These are phyloP conservation scores for Dorcoceras hygrometricum DNA, from an alignment of 257 asterid genomes.

Conservation along the genomic window DNA sequence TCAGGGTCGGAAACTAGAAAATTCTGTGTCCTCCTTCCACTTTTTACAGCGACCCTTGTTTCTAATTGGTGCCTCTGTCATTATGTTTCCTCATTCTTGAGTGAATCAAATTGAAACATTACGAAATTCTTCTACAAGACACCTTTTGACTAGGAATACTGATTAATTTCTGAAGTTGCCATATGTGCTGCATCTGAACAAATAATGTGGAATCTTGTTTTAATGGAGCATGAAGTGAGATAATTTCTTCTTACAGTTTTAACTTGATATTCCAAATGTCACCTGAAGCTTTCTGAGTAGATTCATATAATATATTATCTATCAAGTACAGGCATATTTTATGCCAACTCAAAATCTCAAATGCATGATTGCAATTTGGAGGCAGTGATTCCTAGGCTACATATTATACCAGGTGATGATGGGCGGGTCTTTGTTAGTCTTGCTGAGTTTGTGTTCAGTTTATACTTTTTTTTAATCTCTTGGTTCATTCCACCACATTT, in stretches of 20 bases:
- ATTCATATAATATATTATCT: background rate
- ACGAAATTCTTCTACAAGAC: background rate
- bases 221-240: background rate
- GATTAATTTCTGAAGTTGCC: conserved; percentile 3
- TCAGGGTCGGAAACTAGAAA: background rate
- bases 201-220: background rate
- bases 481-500: conserved; percentile 3
- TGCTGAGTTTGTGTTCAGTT: conserved; percentile 21
- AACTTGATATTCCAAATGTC: conserved; percentile 4
- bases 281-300: background rate
- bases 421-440: conserved; percentile 4
- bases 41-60: no score
- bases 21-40: background rate
- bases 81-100: background rate
- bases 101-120: background rate
- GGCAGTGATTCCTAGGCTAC: conserved; percentile 1
- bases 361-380: background rate
- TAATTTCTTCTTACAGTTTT: background rate
- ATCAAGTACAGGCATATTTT: conserved; percentile 3
- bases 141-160: background rate
- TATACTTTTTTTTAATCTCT: background rate
- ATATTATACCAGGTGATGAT: conserved; percentile 4
- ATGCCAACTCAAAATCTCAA: background rate
- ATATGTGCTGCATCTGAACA: background rate
- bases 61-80: background rate